phyloP scores from a whole-genome alignment of 176 grass and related monocot genomes.

The Juncus inflexus region DNA sequence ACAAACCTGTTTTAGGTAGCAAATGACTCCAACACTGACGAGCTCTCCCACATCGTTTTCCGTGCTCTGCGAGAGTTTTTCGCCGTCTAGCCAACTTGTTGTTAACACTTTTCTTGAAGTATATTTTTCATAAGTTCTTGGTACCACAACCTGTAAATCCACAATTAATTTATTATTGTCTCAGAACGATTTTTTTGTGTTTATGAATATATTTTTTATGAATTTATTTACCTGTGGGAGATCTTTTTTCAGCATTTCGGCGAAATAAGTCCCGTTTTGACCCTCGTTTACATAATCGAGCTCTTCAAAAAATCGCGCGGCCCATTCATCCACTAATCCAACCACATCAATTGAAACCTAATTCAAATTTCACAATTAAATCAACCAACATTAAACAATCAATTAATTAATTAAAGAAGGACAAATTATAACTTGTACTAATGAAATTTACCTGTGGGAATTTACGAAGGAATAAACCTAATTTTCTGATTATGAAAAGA shows the following conservation, averaged over 20 bases:
- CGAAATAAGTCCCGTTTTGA: slow-evolving; percentile 71
- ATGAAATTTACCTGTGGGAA: slow-evolving; percentile 73
- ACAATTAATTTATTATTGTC: no score
- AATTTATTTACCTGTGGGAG: slow-evolving; percentile 65
- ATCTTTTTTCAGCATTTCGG: slow-evolving; percentile 94
- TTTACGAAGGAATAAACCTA: slow-evolving; percentile 72
- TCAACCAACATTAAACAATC: slow-evolving; percentile 50
- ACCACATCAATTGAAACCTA: slow-evolving; percentile 91
- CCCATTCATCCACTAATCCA: slow-evolving; percentile 95
- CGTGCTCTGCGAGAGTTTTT: slow-evolving; percentile 90
- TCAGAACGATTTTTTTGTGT: no score
- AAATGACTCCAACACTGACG: slow-evolving; percentile 97
- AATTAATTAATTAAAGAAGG: no score
- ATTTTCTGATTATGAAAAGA: slow-evolving; percentile 85
- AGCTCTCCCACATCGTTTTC: slow-evolving; percentile 87
- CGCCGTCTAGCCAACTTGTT: slow-evolving; percentile 81
- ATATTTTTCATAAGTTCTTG: slow-evolving; percentile 80
- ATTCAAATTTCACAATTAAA: slow-evolving; percentile 30
- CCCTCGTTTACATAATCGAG: slow-evolving; percentile 99
- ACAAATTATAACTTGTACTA: no score
- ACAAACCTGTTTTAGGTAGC: slow-evolving; percentile 93
- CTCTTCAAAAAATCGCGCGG: slow-evolving; percentile 95
- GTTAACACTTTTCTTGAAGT: slow-evolving; percentile 97
- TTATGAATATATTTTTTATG: no score
- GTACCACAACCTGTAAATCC: slow-evolving; percentile 66